Evolutionary conservation across 805 yeast species (phyloP), one percentile per base, ranked within the genome.

Genomic region (Starmerella kuoi): DNA sequence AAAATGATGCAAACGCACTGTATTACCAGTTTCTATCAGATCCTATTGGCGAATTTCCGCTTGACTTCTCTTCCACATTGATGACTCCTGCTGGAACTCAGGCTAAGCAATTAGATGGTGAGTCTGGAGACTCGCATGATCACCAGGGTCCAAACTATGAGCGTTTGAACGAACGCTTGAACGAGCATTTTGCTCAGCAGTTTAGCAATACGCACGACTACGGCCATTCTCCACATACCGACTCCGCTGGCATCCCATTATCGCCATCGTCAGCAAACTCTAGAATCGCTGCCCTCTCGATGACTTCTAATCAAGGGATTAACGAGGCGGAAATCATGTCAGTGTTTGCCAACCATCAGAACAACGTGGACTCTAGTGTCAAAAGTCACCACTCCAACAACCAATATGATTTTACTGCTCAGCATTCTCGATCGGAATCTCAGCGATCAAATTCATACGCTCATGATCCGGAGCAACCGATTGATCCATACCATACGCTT

Each of bases 1-100:
- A 43, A 14, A 49, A 43, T 2, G 48, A 38, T 18, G 3, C 45
- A 6, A 30, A 36, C 20, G 42, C 43, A n/a, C 23, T 46, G 26
- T 38, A 43, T 26, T 32, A 42, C 31, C 51, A 48, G 41, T 44
- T 42, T 37, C 35, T 48, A 21, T 38, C 40, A 17, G 52, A 47
- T 26, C 50, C 52, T 11, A 28, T 31, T 8, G 33, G 21, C 27
- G 50, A 47, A 26, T 43, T 35, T 26, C 44, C 42, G 20, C 37
- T 47, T 8, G 51, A 45, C 36, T 41, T 46, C 32, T 37, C 46
- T 4, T 26, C 48, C 11, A 25, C 41, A 14, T 25, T 47, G 4
- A 38, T 47, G 45, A 39, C 47, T 23, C 46, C 50, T 15, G 31
- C 45, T 6, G 20, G 40, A 1, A 23, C 35, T 9, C 37, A 33